phyloP scores from a whole-genome alignment of 2,329 filamentous ascomycete genomes.

The Fusarium equiseti region DNA sequence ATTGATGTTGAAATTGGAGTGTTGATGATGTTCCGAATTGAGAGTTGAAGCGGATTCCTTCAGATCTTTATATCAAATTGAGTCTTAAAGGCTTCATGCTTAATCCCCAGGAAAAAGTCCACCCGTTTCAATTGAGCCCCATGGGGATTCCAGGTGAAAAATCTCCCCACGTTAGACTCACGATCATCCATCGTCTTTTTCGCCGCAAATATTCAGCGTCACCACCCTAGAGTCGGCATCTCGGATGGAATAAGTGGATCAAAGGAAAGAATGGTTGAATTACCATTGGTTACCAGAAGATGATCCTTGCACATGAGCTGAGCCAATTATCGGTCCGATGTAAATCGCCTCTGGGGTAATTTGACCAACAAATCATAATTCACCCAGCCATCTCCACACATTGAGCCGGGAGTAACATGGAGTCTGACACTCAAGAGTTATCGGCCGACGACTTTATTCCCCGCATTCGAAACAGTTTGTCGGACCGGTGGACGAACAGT shows the following conservation, averaged over 20 bases:
- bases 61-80: background rate
- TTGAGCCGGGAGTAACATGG: background rate
- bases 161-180: background rate
- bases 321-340: constrained; percentile 16
- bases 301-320: background rate
- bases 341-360: background rate
- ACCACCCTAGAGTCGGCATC: background rate
- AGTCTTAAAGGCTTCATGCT: background rate
- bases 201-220: background rate
- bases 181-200: background rate
- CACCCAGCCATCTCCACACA: background rate
- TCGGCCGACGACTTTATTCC: background rate
- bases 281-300: background rate
- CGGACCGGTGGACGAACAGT: background rate
- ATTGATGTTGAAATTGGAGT: background rate
- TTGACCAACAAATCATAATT: constrained; percentile 25
- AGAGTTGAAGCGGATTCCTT: background rate
- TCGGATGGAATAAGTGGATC: background rate
- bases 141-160: background rate
- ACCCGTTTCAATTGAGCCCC: background rate
- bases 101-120: background rate
- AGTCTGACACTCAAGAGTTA: too few species aligned
- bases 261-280: constrained; percentile 21
- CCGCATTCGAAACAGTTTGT: background rate
- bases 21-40: background rate